These are phyloP conservation scores for Metahyphopichia silvanorum DNA, from an alignment of 805 yeast species.

Conservation along the genomic window DNA sequence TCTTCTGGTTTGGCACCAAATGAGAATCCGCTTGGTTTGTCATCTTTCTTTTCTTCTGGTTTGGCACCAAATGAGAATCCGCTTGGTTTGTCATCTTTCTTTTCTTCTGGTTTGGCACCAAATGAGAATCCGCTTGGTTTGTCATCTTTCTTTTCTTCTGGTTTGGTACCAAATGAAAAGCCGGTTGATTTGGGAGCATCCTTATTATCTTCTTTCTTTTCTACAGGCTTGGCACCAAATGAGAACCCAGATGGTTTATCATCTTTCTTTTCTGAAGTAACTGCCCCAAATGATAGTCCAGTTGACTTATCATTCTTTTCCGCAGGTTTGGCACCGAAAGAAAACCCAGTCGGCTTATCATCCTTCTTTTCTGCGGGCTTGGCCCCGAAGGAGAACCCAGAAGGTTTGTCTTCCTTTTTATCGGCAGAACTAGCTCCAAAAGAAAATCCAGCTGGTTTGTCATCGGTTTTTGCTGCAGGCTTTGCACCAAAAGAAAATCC, in stretches of 20 bases:
- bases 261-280: constrained; percentile 19
- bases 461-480: constrained; percentile 9
- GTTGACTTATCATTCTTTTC: constrained; percentile 13
- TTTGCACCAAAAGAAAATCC: constrained; percentile 15
- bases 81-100: constrained; percentile 7
- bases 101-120: constrained; percentile 16
- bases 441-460: constrained; percentile 10
- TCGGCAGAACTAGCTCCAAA: constrained; percentile 13
- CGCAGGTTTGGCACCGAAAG: constrained; percentile 9
- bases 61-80: constrained; percentile 15
- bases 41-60: constrained; percentile 15
- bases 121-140: constrained; percentile 15
- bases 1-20: constrained; percentile 15
- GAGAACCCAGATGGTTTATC: constrained; percentile 12
- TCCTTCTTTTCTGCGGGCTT: constrained; percentile 17
- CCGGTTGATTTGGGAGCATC: constrained; percentile 9
- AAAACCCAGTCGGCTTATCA: constrained; percentile 12
- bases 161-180: constrained; percentile 12
- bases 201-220: constrained; percentile 18
- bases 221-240: constrained; percentile 13
- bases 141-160: constrained; percentile 12
- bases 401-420: constrained; percentile 10
- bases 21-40: constrained; percentile 10
- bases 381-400: constrained; percentile 21
- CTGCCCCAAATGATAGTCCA: constrained; percentile 22